phyloP scores from a whole-genome alignment of 2,329 filamentous ascomycete genomes.

The Fusarium sp. region DNA sequence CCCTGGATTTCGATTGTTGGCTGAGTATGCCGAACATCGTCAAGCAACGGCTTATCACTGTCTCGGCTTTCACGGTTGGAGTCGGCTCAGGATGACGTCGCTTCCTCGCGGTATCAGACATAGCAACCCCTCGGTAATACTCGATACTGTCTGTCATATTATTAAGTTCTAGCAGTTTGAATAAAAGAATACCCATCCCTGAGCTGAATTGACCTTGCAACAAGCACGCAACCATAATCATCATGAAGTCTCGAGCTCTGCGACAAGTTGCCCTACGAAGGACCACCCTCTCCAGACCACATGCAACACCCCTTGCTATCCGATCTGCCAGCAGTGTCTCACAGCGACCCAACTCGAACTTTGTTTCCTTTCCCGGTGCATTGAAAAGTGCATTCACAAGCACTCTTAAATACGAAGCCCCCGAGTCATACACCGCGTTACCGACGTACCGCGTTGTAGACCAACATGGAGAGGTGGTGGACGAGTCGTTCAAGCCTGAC shows the following conservation, averaged over 20 bases:
- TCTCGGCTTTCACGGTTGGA: constrained; percentile 51
- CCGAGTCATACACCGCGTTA: constrained; percentile 80
- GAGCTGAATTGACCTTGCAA: constrained; percentile 9
- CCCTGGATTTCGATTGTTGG: constrained; percentile 15
- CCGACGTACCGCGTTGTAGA: constrained; percentile 94
- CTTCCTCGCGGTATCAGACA: constrained; percentile 41
- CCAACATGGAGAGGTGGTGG: constrained; percentile 87
- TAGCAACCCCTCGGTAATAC: constrained; percentile 46
- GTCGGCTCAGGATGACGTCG: constrained; percentile 54
- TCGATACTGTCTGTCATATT: constrained; percentile 23
- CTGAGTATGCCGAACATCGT: constrained; percentile 45
- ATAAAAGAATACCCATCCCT: constrained; percentile 25
- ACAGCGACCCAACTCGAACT: constrained; percentile 69
- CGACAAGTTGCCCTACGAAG: constrained; percentile 51
- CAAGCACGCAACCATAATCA: constrained; percentile 18
- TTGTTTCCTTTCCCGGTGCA: constrained; percentile 89
- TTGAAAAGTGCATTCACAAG: constrained; percentile 94
- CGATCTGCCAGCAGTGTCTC: constrained; percentile 67
- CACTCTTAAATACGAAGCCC: constrained; percentile 81
- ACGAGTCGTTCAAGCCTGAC: constrained; percentile 78
- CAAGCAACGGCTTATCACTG: constrained; percentile 47
- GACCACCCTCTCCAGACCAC: constrained; percentile 44
- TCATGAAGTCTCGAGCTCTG: constrained; percentile 56
- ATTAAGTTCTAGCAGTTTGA: constrained; percentile 14
- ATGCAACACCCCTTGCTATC: constrained; percentile 42